These are phyloP conservation scores for Gynochthodes officinalis DNA, from an alignment of 257 asterid genomes.

Conservation along the genomic window DNA sequence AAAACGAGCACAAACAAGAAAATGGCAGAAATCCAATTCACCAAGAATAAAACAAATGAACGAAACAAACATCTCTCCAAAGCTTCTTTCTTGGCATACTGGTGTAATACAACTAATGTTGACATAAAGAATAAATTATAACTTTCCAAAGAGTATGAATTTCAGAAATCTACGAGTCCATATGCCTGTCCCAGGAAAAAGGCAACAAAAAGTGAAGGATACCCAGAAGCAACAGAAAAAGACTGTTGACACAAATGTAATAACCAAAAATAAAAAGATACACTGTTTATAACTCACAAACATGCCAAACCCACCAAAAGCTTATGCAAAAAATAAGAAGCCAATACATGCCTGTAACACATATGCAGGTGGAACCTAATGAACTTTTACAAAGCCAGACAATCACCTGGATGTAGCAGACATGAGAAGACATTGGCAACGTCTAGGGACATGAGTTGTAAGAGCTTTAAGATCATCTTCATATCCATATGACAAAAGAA, in stretches of 20 bases:
- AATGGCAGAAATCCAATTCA: not conserved
- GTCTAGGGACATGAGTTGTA: slow-evolving; percentile 66
- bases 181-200: not conserved
- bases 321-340: not conserved
- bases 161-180: too few relatives aligned
- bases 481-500: slow-evolving; percentile 86
- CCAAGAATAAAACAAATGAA: not conserved
- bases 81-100: not conserved
- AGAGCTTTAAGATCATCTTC: slow-evolving; percentile 86
- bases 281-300: not conserved
- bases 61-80: not conserved
- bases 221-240: not conserved
- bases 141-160: not conserved
- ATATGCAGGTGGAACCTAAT: not conserved
- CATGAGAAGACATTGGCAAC: slow-evolving; percentile 96
- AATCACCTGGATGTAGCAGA: slow-evolving; percentile 94
- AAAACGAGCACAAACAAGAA: not conserved
- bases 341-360: not conserved
- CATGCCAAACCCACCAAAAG: not conserved
- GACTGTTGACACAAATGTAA: not conserved
- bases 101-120: not conserved
- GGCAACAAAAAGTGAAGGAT: too few relatives aligned
- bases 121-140: not conserved
- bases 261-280: not conserved
- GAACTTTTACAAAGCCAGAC: slow-evolving; percentile 9